phyloP scores from a whole-genome alignment of 1,139 yeast species.

The Pichia sp. region DNA sequence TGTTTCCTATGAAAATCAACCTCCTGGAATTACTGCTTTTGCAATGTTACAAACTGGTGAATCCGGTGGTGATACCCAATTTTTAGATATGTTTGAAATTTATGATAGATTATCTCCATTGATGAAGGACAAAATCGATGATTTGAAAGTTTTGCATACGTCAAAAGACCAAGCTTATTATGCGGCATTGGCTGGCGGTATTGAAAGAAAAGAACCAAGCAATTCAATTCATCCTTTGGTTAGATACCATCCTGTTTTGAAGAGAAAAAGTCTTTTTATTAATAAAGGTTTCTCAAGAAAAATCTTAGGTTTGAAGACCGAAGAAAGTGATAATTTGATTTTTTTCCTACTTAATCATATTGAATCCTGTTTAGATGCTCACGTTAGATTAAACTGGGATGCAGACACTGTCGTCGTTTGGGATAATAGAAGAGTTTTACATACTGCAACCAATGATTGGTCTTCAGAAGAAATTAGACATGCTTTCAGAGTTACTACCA shows the following conservation, averaged over 20 bases:
- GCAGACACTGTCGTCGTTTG: conserved; percentile 60
- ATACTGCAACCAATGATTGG: conserved; percentile 63
- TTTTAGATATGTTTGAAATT: conserved; percentile 60
- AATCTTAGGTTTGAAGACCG: conserved; percentile 59
- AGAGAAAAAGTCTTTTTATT: conserved; percentile 52
- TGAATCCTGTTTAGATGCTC: conserved; percentile 45
- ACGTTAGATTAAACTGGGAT: conserved; percentile 53
- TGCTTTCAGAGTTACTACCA: conserved; percentile 62
- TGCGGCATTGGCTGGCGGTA: conserved; percentile 49
- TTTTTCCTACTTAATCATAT: conserved; percentile 48
- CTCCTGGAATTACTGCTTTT: conserved; percentile 64
- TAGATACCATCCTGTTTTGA: conserved; percentile 64
- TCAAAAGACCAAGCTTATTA: conserved; percentile 61
- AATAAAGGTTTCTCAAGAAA: conserved; percentile 57
- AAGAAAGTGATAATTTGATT: conserved; percentile 54
- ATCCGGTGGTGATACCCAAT: conserved; percentile 73
- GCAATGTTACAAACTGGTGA: conserved; percentile 47
- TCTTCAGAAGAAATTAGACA: conserved; percentile 51
- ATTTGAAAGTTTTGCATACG: conserved; percentile 59
- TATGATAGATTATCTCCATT: conserved; percentile 62
- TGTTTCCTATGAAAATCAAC: conserved; percentile 62
- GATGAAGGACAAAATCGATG: conserved; percentile 48
- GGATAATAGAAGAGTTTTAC: conserved; percentile 64
- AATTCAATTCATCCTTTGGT: conserved; percentile 59
- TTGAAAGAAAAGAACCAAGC: conserved; percentile 59